A percentile compares a stretch with the other conserved stretches of the same genome.
These are phyloP conservation scores for Quercus dentata DNA, from an alignment of 306 rosid genomes.

Conservation along the genomic window DNA sequence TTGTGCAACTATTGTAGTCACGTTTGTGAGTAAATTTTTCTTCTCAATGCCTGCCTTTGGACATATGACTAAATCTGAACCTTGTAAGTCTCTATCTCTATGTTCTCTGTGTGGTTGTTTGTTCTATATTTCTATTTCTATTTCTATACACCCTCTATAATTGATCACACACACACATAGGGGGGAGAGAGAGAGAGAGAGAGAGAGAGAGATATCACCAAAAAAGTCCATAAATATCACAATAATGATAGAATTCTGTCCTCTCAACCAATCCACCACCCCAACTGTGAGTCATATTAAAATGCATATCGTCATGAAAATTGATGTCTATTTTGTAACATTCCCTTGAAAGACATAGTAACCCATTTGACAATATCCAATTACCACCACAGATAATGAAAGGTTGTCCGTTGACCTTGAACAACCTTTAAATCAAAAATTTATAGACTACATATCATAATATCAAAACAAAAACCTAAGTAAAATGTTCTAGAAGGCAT, in stretches of 20 bases:
- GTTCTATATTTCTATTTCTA: no score
- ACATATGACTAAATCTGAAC: not conserved
- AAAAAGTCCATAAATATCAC: constrained; percentile 82
- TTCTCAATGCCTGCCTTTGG: no score
- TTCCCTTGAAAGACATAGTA: constrained; percentile 73
- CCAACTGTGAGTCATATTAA: constrained; percentile 97
- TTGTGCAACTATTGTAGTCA: no score
- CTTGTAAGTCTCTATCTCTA: not conserved
- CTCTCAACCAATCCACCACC: constrained; percentile 93
- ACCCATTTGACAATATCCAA: constrained; percentile 95
- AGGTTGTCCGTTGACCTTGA: constrained; percentile 87
- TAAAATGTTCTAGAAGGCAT: not conserved
- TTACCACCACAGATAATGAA: constrained; percentile 86
- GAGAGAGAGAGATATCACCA: constrained; percentile 48
- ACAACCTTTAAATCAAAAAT: constrained; percentile 49
- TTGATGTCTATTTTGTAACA: constrained; percentile 77
- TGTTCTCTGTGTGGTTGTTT: no score
- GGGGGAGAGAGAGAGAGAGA: no score
- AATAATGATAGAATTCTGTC: constrained; percentile 82
- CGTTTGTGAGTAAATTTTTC: no score
- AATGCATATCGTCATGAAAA: constrained; percentile 89
- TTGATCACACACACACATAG: not conserved
- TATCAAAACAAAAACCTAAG: constrained; percentile 1
- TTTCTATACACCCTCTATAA: no score
- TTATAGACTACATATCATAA: constrained; percentile 8